Evolutionary conservation across 257 asterid species (phyloP).

Genomic region (Fraxinus americana): DNA sequence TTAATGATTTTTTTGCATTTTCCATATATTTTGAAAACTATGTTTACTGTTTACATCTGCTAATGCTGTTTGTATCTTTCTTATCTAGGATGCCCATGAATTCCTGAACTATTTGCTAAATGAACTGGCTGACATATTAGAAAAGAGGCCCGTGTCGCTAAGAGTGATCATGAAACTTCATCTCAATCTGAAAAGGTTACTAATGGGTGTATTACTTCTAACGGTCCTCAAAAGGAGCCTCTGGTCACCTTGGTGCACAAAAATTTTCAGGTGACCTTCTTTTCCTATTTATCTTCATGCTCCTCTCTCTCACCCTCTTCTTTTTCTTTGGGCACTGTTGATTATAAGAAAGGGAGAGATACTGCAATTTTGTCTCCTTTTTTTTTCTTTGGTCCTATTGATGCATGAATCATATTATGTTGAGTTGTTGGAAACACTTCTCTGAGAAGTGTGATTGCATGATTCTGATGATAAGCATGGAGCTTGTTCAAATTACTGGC

Average conservation of each 20-base stretch:
- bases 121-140: slow-evolving; percentile 87
- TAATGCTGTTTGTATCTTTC: slow-evolving; percentile 18
- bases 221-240: slow-evolving; percentile 64
- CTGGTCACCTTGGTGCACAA: slow-evolving; percentile 90
- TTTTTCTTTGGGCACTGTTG: not conserved
- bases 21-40: slow-evolving; percentile 1
- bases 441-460: not conserved
- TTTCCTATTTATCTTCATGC: slow-evolving; percentile 19
- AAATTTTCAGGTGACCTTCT: slow-evolving; percentile 69
- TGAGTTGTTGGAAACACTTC: not conserved
- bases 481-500: not conserved
- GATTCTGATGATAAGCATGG: not conserved
- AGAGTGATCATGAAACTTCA: slow-evolving; percentile 58
- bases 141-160: slow-evolving; percentile 66
- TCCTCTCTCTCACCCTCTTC: not conserved
- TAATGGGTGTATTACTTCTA: slow-evolving; percentile 58
- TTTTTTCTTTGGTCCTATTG: not conserved
- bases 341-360: not conserved
- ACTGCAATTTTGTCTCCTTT: not conserved
- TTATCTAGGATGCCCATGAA: slow-evolving; percentile 82
- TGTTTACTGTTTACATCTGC: slow-evolving; percentile 17
- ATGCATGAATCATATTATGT: not conserved
- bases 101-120: slow-evolving; percentile 83
- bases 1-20: slow-evolving; percentile 18
- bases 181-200: slow-evolving; percentile 53